These are phyloP conservation scores for Linum usitatissimum DNA, from an alignment of 345 rosid species.

Conservation along the genomic window DNA sequence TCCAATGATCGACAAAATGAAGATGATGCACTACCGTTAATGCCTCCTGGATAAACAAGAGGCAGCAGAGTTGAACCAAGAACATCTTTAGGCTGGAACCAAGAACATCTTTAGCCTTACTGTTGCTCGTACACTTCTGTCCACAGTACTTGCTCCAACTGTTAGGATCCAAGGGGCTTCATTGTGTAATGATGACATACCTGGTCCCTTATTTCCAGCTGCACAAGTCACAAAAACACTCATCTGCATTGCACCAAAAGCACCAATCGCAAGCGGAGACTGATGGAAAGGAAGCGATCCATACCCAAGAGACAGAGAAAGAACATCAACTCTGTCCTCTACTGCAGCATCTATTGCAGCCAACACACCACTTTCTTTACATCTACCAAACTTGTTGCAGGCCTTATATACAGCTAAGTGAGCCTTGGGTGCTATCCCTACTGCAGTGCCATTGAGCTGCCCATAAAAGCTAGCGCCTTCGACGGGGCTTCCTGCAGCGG, in stretches of 20 bases:
- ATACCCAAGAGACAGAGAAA: constrained; percentile 2
- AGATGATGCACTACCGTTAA: not conserved
- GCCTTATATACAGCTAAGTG: constrained; percentile 1
- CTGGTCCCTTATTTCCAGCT: constrained; percentile 4
- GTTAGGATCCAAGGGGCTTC: constrained; percentile 9
- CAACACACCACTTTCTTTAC: not conserved
- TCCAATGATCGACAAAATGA: constrained; percentile 2
- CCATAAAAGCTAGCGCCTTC: not conserved
- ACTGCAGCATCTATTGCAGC: constrained; percentile 8
- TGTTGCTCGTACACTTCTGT: constrained; percentile 2
- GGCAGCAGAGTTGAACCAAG: not conserved
- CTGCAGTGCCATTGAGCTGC: constrained; percentile 2
- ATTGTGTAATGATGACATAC: not conserved
- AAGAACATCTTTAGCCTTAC: not conserved
- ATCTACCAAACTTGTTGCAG: not conserved
- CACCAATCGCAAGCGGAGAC: not conserved
- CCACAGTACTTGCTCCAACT: constrained; percentile 6
- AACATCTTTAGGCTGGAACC: constrained; percentile 4
- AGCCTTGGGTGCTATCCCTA: not conserved
- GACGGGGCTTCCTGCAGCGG: constrained; percentile 2
- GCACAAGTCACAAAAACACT: constrained; percentile 5
- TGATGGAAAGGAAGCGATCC: constrained; percentile 3
- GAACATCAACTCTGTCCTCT: constrained; percentile 4
- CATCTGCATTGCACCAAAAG: not conserved
- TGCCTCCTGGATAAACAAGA: constrained; percentile 1